phyloP scores from a whole-genome alignment of 2,329 filamentous ascomycete genomes.

The Sporothrix dimorphospora region DNA sequence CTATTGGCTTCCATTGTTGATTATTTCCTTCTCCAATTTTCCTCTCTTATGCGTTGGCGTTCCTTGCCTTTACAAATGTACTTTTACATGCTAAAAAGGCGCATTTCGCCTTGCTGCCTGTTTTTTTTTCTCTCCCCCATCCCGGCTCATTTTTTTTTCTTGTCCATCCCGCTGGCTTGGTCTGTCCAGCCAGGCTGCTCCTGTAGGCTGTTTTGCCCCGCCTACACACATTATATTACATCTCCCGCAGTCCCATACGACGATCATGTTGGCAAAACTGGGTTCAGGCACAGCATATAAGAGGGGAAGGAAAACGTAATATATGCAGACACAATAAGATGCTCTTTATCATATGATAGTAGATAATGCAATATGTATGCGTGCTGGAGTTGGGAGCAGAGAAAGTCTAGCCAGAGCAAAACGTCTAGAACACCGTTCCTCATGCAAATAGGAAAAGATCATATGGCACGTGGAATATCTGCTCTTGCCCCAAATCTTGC shows the following conservation, averaged over 20 bases:
- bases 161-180: background rate
- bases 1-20: background rate
- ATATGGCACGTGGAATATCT: background rate
- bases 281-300: conserved; percentile 8
- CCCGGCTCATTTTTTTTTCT: background rate
- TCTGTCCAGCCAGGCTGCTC: background rate
- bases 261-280: conserved; percentile 19
- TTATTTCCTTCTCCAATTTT: background rate
- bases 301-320: too few species aligned
- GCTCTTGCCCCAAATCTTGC: background rate
- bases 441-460: background rate
- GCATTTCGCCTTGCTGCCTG: background rate
- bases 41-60: background rate
- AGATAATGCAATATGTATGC: background rate
- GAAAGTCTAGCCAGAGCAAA: background rate
- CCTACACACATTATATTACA: background rate
- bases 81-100: background rate
- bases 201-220: background rate
- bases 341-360: background rate
- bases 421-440: background rate
- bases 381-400: background rate
- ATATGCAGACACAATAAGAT: conserved; percentile 11
- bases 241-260: background rate
- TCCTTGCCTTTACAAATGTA: background rate
- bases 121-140: background rate